phyloP scores from a whole-genome alignment of 1,139 yeast species.

The Geotrichum carabidarum region DNA sequence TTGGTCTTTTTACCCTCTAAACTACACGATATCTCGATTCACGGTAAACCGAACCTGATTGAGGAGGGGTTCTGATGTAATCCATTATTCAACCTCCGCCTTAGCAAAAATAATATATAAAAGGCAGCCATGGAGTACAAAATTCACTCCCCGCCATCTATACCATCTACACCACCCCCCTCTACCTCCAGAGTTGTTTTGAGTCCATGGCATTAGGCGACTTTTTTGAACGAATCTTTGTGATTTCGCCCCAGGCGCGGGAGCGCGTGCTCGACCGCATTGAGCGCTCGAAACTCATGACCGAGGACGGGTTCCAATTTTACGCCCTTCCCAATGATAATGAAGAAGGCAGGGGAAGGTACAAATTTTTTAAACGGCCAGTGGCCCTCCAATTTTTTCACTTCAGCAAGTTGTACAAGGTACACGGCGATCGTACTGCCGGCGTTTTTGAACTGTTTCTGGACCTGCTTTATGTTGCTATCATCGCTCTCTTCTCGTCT shows the following conservation, averaged over 20 bases:
- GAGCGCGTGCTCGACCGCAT: conserved; percentile 18
- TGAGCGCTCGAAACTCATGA: conserved; percentile 14
- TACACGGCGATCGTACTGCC: conserved; percentile 51
- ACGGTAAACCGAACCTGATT: too few relatives aligned
- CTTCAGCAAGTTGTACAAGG: conserved; percentile 53
- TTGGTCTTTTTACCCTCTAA: too few relatives aligned
- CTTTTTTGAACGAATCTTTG: conserved; percentile 6
- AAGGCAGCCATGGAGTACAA: too few relatives aligned
- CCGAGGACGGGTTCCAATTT: conserved; percentile 19
- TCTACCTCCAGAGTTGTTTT: neutral
- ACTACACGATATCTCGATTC: too few relatives aligned
- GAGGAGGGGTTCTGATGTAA: too few relatives aligned
- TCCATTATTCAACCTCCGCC: too few relatives aligned
- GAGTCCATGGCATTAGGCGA: conserved; percentile 2
- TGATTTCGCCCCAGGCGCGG: conserved; percentile 7
- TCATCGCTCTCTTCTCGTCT: conserved; percentile 57
- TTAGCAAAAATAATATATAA: too few relatives aligned
- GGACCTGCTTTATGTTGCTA: conserved; percentile 61
- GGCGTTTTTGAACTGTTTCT: conserved; percentile 54
- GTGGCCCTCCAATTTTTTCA: conserved; percentile 59
- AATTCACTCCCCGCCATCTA: too few relatives aligned
- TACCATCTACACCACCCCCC: too few relatives aligned
- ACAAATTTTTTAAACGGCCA: conserved; percentile 43
- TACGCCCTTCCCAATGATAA: conserved; percentile 16
- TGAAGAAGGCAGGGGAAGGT: conserved; percentile 10